Percentiles rank a stretch among this genome's conserved stretches.
These are phyloP conservation scores for Boletus rufocinnamomeus DNA, from an alignment of 768 basidiomycete genomes.

Conservation along the genomic window DNA sequence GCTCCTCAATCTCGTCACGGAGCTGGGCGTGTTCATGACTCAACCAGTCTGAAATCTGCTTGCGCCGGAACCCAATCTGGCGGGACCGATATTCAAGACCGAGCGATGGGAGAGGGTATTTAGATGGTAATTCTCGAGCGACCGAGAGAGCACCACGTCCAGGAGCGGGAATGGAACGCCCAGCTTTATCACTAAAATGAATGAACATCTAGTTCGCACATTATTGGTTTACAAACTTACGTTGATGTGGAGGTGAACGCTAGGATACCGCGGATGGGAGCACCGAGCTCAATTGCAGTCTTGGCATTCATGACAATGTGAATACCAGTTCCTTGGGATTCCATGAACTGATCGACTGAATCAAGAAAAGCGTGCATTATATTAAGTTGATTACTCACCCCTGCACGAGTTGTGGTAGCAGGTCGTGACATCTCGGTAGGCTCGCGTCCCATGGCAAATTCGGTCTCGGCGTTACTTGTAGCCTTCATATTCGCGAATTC, in stretches of 20 bases:
- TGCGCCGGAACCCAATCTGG: conserved; percentile 93
- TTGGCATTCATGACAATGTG: conserved; percentile 97
- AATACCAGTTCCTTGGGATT: conserved; percentile 93
- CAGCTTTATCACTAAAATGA: conserved; percentile 85
- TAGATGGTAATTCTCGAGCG: conserved; percentile 81
- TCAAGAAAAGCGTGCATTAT: neutral
- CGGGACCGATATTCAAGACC: conserved; percentile 87
- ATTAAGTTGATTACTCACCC: conserved; percentile 51
- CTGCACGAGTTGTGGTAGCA: conserved; percentile 92
- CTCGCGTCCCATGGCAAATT: conserved; percentile 99
- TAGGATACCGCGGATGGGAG: conserved; percentile 89
- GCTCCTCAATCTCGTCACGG: conserved; percentile 70
- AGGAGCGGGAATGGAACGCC: conserved; percentile 96
- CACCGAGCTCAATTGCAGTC: conserved; percentile 93
- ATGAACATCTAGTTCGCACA: conserved; percentile 6
- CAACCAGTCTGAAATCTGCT: conserved; percentile 94
- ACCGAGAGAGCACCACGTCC: conserved; percentile 90
- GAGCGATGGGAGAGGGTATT: conserved; percentile 77
- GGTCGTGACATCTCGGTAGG: conserved; percentile 99
- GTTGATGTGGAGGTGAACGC: conserved; percentile 96
- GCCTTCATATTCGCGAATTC: conserved; percentile 99
- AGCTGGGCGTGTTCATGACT: conserved; percentile 84
- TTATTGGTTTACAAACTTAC: conserved; percentile 46
- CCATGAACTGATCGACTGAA: conserved; percentile 74
- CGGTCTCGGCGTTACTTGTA: conserved; percentile 94